Conservation (phyloP, 305 asterid genomes). For the Striga hermonthica region DNA sequence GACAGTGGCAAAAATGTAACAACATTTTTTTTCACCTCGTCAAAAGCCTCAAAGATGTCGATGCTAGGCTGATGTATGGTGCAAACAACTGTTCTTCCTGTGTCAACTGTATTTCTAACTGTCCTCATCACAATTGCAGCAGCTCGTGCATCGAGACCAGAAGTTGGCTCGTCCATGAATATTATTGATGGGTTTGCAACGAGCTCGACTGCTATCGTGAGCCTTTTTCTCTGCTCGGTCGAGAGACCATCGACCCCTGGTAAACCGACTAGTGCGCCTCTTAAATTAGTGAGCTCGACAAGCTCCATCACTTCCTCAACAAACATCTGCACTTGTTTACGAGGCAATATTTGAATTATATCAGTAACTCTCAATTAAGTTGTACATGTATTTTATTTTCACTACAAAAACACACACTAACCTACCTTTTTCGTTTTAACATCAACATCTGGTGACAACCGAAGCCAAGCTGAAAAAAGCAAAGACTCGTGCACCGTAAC, state of each 20-base stretch:
- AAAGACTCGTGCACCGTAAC: conserved; percentile 56
- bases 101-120: conserved; percentile 49
- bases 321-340: conserved; percentile 33
- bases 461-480: conserved; percentile 53
- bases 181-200: conserved; percentile 49
- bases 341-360: neutral
- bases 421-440: conserved; percentile 41
- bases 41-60: conserved; percentile 52
- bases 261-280: conserved; percentile 47
- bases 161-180: conserved; percentile 60
- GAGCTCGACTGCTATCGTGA: conserved; percentile 53
- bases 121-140: conserved; percentile 57
- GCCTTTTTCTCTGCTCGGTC: conserved; percentile 55
- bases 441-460: conserved; percentile 45
- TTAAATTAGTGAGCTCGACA: conserved; percentile 42
- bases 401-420: neutral
- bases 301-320: conserved; percentile 52
- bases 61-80: conserved; percentile 64
- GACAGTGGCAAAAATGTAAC: too few relatives aligned
- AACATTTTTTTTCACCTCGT: conserved; percentile 33
- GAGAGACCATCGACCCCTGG: conserved; percentile 52
- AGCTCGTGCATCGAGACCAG: conserved; percentile 52
- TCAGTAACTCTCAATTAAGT: neutral
- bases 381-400: too few relatives aligned
- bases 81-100: conserved; percentile 56